phyloP scores from a whole-genome alignment of 2,329 filamentous ascomycete species.

The Arthrobotrys sphaeroides region DNA sequence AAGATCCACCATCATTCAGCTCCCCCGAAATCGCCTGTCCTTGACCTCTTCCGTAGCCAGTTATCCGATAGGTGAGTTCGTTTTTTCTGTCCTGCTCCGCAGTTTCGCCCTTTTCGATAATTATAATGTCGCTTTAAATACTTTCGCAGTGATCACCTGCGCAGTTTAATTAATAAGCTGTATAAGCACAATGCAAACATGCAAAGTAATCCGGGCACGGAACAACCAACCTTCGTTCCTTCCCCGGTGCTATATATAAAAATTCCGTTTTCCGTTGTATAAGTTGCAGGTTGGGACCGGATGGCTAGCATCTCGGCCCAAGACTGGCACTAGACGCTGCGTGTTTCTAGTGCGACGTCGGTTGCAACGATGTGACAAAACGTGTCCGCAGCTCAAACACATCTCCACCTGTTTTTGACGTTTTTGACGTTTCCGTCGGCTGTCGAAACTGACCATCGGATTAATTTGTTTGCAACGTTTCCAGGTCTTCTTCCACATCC shows the following conservation, averaged over 20 bases:
- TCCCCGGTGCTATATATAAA: neutral
- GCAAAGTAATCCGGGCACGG: conserved; percentile 3
- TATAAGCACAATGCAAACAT: conserved; percentile 5
- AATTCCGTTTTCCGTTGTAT: neutral
- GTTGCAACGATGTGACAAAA: conserved; percentile 14
- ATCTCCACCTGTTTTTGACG: neutral
- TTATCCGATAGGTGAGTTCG: conserved; percentile 38
- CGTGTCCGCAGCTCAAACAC: neutral
- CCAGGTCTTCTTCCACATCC: conserved; percentile 26
- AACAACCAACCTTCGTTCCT: neutral
- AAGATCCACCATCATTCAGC: conserved; percentile 43
- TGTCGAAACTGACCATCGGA: conserved; percentile 18
- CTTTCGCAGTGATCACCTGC: neutral
- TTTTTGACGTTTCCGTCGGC: conserved; percentile 13
- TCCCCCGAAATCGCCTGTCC: conserved; percentile 49
- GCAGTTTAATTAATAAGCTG: conserved; percentile 11
- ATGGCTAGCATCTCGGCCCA: too few species aligned
- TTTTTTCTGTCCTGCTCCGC: neutral
- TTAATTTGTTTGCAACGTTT: conserved; percentile 26
- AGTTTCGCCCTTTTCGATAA: neutral
- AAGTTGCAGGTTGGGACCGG: too few species aligned
- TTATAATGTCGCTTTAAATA: neutral
- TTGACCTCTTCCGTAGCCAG: conserved; percentile 49
- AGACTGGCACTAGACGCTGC: too few species aligned
- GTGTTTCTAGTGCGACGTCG: conserved; percentile 49